Percentiles rank a stretch among this genome's conserved stretches.
These are phyloP conservation scores for Colletotrichum sp. DNA, from an alignment of 2,329 filamentous ascomycete species.

Conservation along the genomic window DNA sequence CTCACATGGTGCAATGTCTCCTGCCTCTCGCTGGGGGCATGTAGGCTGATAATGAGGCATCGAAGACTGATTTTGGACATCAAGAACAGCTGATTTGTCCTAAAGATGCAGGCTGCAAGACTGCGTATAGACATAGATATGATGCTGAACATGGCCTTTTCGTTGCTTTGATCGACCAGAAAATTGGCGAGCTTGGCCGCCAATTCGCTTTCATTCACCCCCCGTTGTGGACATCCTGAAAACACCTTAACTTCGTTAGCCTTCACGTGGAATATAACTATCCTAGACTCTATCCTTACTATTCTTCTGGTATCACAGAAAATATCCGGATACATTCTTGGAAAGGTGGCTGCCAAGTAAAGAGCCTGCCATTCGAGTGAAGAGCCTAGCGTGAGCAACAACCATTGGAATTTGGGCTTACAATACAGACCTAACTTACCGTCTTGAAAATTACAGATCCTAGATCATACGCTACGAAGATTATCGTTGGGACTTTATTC, in stretches of 20 bases:
- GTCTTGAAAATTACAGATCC: not conserved
- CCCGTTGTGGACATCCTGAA: not conserved
- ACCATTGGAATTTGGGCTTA: not conserved
- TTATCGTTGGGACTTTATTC: accelerated
- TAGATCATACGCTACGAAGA: not conserved
- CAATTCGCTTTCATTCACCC: not conserved
- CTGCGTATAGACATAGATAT: not conserved
- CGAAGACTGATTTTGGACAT: not conserved
- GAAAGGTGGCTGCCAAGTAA: not conserved
- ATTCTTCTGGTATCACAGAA: not conserved
- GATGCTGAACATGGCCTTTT: not conserved
- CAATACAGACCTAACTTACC: not conserved
- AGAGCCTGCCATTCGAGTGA: not conserved
- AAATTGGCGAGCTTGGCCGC: not conserved
- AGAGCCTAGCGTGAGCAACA: accelerated
- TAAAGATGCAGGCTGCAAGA: not conserved
- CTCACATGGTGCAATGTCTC: not conserved
- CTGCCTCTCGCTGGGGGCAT: not conserved
- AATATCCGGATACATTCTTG: not conserved
- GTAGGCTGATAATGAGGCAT: not conserved
- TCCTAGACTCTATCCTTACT: not conserved
- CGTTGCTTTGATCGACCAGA: not conserved
- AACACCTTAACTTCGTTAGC: not conserved
- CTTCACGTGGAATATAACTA: accelerated
- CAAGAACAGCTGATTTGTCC: not conserved